These are phyloP conservation scores for Chrysophaeum taylorii DNA, from an alignment of 352 stramenopile species.

Conservation along the genomic window DNA sequence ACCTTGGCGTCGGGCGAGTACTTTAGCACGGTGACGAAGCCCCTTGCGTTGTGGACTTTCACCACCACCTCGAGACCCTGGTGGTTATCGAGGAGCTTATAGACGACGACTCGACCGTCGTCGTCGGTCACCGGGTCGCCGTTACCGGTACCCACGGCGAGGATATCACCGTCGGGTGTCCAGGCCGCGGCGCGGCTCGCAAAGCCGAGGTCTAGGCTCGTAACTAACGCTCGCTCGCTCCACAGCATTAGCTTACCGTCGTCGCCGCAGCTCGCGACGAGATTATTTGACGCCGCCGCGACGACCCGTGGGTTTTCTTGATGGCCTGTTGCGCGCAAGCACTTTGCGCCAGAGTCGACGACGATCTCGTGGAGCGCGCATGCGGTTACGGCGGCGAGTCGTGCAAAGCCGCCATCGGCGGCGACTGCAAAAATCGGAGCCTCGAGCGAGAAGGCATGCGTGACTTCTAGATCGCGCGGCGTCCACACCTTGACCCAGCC, in stretches of 20 bases:
- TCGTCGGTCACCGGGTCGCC: conserved; percentile 1
- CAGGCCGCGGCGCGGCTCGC: neutral
- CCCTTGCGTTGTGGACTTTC: conserved; percentile 22
- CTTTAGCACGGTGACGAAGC: conserved; percentile 34
- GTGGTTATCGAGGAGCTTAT: conserved; percentile 14
- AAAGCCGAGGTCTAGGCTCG: neutral
- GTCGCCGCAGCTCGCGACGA: neutral
- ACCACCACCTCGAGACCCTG: neutral
- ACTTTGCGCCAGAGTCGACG: neutral
- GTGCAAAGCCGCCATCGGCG: neutral
- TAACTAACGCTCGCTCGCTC: too few species aligned
- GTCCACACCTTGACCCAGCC: conserved; percentile 14
- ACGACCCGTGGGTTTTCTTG: too few species aligned
- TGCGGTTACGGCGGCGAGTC: neutral
- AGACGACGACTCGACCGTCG: conserved; percentile 13
- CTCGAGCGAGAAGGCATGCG: neutral
- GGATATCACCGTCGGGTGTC: neutral
- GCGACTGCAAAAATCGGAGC: neutral
- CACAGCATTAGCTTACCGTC: too few species aligned
- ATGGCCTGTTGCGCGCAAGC: too few species aligned
- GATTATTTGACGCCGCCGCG: too few species aligned
- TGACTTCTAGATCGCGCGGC: neutral
- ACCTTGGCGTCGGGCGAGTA: conserved; percentile 66
- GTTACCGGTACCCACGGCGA: neutral
- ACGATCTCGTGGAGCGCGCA: neutral